Evolutionary conservation across 768 basidiomycete species (phyloP).

Genomic region (Trametopsis cervina): DNA sequence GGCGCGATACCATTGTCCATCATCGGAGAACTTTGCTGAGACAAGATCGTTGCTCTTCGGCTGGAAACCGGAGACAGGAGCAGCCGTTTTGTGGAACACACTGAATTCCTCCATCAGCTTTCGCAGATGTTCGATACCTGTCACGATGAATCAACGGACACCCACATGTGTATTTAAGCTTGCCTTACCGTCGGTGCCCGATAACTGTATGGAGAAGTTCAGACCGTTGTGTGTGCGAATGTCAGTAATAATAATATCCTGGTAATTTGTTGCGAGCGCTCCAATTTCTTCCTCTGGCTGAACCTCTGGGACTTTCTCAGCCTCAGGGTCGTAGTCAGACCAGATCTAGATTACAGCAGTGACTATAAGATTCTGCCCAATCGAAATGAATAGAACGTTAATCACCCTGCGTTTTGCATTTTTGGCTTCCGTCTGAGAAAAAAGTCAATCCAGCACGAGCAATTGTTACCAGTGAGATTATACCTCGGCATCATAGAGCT

Average conservation of each 20-base stretch:
- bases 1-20: slow-evolving; percentile 94
- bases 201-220: slow-evolving; percentile 86
- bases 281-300: slow-evolving; percentile 38
- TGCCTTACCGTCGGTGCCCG: slow-evolving; percentile 78
- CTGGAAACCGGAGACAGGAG: slow-evolving; percentile 58
- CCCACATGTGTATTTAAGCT: neutral
- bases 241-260: slow-evolving; percentile 90
- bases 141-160: neutral
- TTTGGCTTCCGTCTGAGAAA: slow-evolving; percentile 70
- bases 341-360: slow-evolving; percentile 55
- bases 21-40: slow-evolving; percentile 82
- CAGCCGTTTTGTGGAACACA: slow-evolving; percentile 67
- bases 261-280: slow-evolving; percentile 74
- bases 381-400: slow-evolving; percentile 4
- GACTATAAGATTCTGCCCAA: neutral
- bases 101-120: slow-evolving; percentile 94
- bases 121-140: slow-evolving; percentile 88
- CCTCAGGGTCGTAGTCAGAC: slow-evolving; percentile 75
- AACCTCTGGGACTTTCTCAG: slow-evolving; percentile 43
- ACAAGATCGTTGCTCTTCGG: slow-evolving; percentile 88
- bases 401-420: slow-evolving; percentile 67
- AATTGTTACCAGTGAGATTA: slow-evolving; percentile 11
- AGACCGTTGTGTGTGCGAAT: slow-evolving; percentile 69
- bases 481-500: slow-evolving; percentile 82
- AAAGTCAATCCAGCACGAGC: too few relatives aligned